A percentile compares a stretch with the other conserved stretches of the same genome.
phyloP scores from a whole-genome alignment of 306 rosid species.

The Lathyrus tuberosus region DNA sequence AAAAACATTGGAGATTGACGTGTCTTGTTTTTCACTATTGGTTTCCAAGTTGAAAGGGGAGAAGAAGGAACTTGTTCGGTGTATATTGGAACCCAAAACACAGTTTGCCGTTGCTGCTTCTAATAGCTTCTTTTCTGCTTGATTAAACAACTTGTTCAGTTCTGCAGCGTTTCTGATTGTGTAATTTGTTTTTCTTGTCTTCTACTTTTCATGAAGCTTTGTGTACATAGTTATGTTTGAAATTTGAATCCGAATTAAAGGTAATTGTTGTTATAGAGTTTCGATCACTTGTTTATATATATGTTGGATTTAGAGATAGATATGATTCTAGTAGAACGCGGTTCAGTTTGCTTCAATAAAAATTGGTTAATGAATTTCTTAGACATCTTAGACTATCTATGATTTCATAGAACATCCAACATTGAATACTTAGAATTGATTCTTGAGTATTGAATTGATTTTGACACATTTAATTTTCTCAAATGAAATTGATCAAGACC shows the following conservation, averaged over 20 bases:
- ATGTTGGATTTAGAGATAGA: no score
- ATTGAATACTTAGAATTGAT: no score
- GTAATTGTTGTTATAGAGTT: neutral
- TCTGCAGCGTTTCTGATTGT: neutral
- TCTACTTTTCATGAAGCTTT: neutral
- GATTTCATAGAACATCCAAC: no score
- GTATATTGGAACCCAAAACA: constrained; percentile 59
- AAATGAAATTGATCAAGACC: no score
- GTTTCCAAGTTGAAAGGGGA: constrained; percentile 45
- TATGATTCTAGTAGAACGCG: no score
- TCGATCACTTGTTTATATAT: no score
- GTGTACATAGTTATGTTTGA: neutral
- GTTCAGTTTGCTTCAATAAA: no score
- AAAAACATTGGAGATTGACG: constrained; percentile 1
- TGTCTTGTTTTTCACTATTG: constrained; percentile 41
- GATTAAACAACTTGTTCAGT: neutral
- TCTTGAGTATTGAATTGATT: no score
- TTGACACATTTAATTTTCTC: no score
- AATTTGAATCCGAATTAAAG: neutral
- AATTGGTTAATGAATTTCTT: no score
- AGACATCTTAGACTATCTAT: no score
- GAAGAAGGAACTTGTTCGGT: constrained; percentile 40
- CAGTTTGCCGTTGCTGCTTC: constrained; percentile 73
- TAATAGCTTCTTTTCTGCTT: constrained; percentile 81
- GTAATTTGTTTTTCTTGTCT: neutral